Evolutionary conservation across 176 grass and related monocot species (phyloP).

Genomic region (Aegilops umbellulata): DNA sequence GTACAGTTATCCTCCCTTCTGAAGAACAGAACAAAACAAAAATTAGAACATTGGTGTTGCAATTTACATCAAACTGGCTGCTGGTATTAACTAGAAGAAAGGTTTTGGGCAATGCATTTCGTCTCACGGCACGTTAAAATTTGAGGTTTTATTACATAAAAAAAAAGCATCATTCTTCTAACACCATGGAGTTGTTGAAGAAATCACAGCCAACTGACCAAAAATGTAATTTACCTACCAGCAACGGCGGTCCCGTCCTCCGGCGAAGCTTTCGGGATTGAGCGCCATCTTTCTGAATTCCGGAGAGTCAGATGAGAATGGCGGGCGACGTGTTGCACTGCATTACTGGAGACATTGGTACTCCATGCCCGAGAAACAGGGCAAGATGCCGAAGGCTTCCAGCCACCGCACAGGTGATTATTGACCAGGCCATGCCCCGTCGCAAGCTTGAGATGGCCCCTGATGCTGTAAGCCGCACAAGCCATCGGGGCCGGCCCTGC

Average conservation of each 20-base stretch:
- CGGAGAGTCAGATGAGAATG: neutral
- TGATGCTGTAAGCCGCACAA: conserved; percentile 33
- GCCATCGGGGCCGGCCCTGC: conserved; percentile 34
- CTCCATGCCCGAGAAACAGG: conserved; percentile 25
- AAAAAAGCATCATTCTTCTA: neutral
- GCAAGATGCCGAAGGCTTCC: conserved; percentile 26
- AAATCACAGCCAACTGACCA: neutral
- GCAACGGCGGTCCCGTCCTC: neutral
- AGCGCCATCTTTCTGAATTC: neutral
- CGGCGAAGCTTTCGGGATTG: conserved; percentile 9
- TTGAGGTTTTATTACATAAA: neutral
- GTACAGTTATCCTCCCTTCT: conserved; percentile 56
- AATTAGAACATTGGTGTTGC: neutral
- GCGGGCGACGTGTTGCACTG: neutral
- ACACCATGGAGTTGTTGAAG: neutral
- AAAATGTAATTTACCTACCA: conserved; percentile 25
- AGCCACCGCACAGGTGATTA: neutral
- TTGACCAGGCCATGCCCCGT: neutral
- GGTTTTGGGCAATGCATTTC: neutral
- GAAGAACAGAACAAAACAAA: neutral
- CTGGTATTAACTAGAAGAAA: neutral
- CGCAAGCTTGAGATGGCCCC: conserved; percentile 26
- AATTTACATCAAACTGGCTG: conserved; percentile 4
- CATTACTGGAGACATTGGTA: neutral
- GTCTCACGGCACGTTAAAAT: neutral